These are phyloP conservation scores for Gossypioides kirkii DNA, from an alignment of 345 rosid genomes.

Conservation along the genomic window DNA sequence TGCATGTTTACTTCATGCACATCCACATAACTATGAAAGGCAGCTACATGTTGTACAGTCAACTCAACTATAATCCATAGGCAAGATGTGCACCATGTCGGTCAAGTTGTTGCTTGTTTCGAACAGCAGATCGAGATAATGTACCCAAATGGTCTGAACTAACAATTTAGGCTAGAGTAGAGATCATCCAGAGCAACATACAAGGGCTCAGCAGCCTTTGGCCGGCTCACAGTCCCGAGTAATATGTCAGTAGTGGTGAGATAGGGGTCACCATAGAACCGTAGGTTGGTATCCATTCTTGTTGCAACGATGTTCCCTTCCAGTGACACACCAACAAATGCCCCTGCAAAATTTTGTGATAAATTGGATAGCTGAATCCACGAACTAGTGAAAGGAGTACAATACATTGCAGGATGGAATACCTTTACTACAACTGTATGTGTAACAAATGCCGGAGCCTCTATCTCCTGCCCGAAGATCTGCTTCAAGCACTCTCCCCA, in stretches of 20 bases:
- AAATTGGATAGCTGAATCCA: not conserved
- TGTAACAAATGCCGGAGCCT: slow-evolving; percentile 76
- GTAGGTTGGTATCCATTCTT: slow-evolving; percentile 76
- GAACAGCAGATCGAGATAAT: not conserved
- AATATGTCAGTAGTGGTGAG: slow-evolving; percentile 69
- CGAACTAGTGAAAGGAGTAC: not conserved
- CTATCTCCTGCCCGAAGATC: slow-evolving; percentile 81
- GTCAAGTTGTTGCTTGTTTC: not conserved
- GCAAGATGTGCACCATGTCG: not conserved
- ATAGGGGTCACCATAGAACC: slow-evolving; percentile 91
- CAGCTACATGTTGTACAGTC: not conserved
- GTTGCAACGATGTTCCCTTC: slow-evolving; percentile 89
- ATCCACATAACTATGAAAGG: not conserved
- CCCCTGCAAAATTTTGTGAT: slow-evolving; percentile 45
- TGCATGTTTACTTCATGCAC: not conserved
- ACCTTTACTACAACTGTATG: slow-evolving; percentile 93
- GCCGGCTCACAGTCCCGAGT: slow-evolving; percentile 72
- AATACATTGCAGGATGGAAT: not conserved
- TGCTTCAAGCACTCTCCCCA: slow-evolving; percentile 97
- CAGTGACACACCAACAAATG: slow-evolving; percentile 87
- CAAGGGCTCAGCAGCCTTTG: slow-evolving; percentile 87
- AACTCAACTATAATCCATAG: not conserved
- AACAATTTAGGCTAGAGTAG: slow-evolving; percentile 37
- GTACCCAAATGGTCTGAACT: slow-evolving; percentile 2
- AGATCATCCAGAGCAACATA: slow-evolving; percentile 66